These are phyloP conservation scores for Ustilago loliicola DNA, from an alignment of 1,284 basidiomycete species.

Conservation along the genomic window DNA sequence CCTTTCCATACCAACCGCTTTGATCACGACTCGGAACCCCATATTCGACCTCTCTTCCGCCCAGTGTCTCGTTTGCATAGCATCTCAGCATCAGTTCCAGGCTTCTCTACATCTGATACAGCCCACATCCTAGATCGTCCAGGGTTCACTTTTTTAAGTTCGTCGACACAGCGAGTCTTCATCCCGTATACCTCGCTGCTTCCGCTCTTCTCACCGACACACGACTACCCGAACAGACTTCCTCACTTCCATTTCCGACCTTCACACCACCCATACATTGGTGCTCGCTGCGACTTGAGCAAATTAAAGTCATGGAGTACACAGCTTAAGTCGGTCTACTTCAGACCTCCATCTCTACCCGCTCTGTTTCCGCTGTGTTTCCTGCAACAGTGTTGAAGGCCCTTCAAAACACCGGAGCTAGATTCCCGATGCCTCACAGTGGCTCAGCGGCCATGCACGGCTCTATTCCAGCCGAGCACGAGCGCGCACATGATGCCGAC, in stretches of 20 bases:
- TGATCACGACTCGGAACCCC: neutral
- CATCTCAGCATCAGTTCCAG: neutral
- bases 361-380: neutral
- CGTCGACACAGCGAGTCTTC: neutral
- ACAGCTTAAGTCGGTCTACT: neutral
- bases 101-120: neutral
- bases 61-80: neutral
- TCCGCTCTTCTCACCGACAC: neutral
- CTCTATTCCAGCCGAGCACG: neutral
- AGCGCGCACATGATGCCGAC: neutral
- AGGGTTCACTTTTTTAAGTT: neutral
- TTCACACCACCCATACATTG: neutral
- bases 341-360: neutral
- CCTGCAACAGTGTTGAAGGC: neutral
- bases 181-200: neutral
- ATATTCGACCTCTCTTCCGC: neutral
- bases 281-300: neutral
- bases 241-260: neutral
- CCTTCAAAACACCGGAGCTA: neutral
- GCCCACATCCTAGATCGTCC: neutral
- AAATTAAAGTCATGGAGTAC: neutral
- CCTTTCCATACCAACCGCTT: neutral
- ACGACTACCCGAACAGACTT: neutral
- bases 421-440: conserved; percentile 11
- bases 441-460: conserved; percentile 13